Base-by-base conservation (phyloP, 176 grass and related monocot genomes). In the Zizania latifolia region DNA sequence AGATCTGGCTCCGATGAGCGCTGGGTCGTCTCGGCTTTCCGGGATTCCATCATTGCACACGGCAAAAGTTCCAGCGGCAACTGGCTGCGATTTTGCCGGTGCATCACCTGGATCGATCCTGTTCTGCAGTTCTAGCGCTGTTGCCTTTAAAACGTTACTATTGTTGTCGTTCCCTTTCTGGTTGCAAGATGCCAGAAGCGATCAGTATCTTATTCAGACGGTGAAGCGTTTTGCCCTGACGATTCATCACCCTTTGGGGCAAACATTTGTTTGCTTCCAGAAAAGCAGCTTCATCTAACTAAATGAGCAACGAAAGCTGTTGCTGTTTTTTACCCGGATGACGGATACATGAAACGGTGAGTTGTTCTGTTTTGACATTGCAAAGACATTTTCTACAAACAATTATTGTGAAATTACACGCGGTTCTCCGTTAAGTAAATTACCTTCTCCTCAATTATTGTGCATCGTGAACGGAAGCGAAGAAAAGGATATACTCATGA, bases 241-340 rank as follows among this genome's bases (percentile, higher is more conserved):
- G 8, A 28, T 36, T 24, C 6, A 10, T 53, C 16, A 60, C 13
- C 10, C 5, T 23, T 19, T 24, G 2, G 12, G 10, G 15, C 4
- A 45, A 45, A 45, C 15, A 16, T 44, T 44, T 44, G 41, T 44
- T 44, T 44, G 41, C 41, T 44, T 16, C 41, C 41, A 16, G 1
- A 1, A 61, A 61, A 65, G 34, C 37, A 26, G 14, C 4, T 15
- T 5, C 6, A 0, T 1, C 86, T 96, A 96, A 92, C 86, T 84
- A 96, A 92, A 89, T 87, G 89, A 87, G 86, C 89, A 89, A 92
- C 65, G 80, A 91, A 79, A 95, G 86, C 85, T 4, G 1, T 50
- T 50, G 17, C 7, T 0, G 4, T 17, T n/a, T n/a, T n/a, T n/a
- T n/a, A n/a, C n/a, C n/a, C n/a, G n/a, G n/a, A n/a, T n/a, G n/a